These are phyloP conservation scores for Trametes sanguinea DNA, from an alignment of 768 basidiomycete genomes.

Conservation along the genomic window DNA sequence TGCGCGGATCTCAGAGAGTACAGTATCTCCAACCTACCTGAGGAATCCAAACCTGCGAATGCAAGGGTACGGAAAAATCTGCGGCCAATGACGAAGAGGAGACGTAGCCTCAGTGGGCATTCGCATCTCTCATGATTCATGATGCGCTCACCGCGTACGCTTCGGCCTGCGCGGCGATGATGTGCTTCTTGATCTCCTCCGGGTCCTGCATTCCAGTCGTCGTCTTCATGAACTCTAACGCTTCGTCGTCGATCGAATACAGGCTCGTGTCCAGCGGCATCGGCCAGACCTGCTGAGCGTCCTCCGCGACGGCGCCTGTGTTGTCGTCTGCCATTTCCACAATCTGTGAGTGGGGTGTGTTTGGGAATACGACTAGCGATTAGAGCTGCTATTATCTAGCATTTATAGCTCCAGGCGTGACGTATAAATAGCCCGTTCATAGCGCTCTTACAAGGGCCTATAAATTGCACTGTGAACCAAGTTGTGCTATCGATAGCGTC, in stretches of 20 bases:
- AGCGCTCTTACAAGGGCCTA: not conserved
- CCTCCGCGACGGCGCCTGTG: not conserved
- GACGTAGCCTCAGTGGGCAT: not conserved
- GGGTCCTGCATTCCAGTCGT: slow-evolving; percentile 30
- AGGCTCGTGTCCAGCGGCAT: slow-evolving; percentile 10
- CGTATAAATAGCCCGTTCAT: too few species aligned
- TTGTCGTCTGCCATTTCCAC: not conserved
- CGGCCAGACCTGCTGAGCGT: not conserved
- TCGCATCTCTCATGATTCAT: not conserved
- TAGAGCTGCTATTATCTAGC: too few species aligned
- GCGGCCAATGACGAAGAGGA: not conserved
- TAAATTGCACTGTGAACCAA: too few species aligned
- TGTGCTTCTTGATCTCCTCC: slow-evolving; percentile 28
- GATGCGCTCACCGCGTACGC: slow-evolving; percentile 22
- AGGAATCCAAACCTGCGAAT: slow-evolving; percentile 27
- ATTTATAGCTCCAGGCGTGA: too few species aligned
- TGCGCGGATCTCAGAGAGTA: not conserved
- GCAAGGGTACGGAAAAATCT: not conserved
- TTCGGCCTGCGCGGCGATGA: slow-evolving; percentile 27
- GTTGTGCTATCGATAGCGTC: not conserved
- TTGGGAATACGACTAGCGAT: not conserved
- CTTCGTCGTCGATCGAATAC: slow-evolving; percentile 18
- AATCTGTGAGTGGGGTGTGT: not conserved
- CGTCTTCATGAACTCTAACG: slow-evolving; percentile 26
- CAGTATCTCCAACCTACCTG: slow-evolving; percentile 8